Percentiles rank a stretch among this genome's conserved stretches.
These are phyloP conservation scores for Tanacetum coccineum DNA, from an alignment of 129 eudicot species.

Conservation along the genomic window DNA sequence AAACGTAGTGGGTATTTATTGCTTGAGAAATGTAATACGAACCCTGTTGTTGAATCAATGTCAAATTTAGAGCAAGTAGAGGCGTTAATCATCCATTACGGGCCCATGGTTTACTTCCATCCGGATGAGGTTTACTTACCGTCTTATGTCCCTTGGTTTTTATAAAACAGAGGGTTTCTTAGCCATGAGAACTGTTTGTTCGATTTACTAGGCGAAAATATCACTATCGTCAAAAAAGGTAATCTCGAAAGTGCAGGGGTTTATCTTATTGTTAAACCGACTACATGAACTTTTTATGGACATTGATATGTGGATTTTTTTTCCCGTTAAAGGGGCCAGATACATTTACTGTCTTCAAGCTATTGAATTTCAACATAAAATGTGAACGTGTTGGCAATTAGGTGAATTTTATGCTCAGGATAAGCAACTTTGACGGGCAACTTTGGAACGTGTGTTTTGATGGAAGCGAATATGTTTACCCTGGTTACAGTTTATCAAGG, in stretches of 20 bases:
- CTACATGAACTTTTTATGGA: background rate
- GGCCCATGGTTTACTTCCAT: slow-evolving; percentile 1
- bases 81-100: background rate
- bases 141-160: background rate
- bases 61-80: background rate
- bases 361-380: background rate
- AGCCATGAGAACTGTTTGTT: background rate
- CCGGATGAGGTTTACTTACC: background rate
- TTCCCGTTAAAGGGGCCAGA: background rate
- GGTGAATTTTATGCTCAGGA: background rate
- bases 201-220: background rate
- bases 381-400: background rate
- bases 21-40: background rate
- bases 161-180: background rate
- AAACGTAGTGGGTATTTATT: background rate
- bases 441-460: background rate
- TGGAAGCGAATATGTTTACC: background rate
- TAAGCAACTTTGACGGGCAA: background rate
- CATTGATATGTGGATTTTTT: background rate
- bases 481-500: background rate
- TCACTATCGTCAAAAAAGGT: background rate
- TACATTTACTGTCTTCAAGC: background rate
- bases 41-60: background rate
- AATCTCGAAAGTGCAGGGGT: background rate
- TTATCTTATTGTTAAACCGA: background rate